phyloP scores from a whole-genome alignment of 2,329 filamentous ascomycete species.

The Xylariaceae sp. region DNA sequence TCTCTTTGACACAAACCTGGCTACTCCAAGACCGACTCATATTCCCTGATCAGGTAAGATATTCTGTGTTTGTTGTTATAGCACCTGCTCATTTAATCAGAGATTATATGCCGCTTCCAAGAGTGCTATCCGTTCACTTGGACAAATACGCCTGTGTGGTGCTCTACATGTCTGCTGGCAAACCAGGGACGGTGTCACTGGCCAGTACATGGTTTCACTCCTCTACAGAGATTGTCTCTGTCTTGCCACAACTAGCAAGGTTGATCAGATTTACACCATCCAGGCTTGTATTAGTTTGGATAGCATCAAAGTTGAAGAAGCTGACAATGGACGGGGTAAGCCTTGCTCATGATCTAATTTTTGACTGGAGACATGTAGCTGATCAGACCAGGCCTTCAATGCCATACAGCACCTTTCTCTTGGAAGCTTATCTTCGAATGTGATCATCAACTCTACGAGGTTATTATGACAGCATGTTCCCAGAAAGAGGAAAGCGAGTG shows the following conservation, averaged over 20 bases:
- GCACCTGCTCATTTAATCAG: constrained; percentile 43
- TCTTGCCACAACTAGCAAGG: constrained; percentile 71
- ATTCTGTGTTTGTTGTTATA: neutral
- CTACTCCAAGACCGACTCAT: constrained; percentile 80
- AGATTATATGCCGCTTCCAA: constrained; percentile 60
- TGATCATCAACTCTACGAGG: constrained; percentile 77
- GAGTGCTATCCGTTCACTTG: constrained; percentile 77
- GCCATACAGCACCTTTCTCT: constrained; percentile 82
- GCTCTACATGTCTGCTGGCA: constrained; percentile 86
- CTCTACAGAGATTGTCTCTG: constrained; percentile 84
- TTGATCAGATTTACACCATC: constrained; percentile 73
- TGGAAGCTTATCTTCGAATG: constrained; percentile 92
- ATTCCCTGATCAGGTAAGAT: constrained; percentile 73
- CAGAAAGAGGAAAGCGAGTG: constrained; percentile 80
- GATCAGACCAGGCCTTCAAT: constrained; percentile 73
- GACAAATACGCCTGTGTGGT: constrained; percentile 82
- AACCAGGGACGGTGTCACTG: constrained; percentile 69
- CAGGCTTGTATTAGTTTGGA: constrained; percentile 75
- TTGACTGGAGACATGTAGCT: constrained; percentile 1
- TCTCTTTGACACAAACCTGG: constrained; percentile 81
- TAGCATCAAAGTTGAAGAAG: constrained; percentile 71
- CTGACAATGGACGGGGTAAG: constrained; percentile 77
- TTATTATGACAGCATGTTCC: constrained; percentile 87
- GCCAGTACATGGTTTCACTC: constrained; percentile 83
- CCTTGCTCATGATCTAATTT: constrained; percentile 10